Evolutionary conservation across 768 basidiomycete genomes (phyloP), one percentile per base, ranked within the genome.

Genomic region (Rubroboletus pulcherrimus): DNA sequence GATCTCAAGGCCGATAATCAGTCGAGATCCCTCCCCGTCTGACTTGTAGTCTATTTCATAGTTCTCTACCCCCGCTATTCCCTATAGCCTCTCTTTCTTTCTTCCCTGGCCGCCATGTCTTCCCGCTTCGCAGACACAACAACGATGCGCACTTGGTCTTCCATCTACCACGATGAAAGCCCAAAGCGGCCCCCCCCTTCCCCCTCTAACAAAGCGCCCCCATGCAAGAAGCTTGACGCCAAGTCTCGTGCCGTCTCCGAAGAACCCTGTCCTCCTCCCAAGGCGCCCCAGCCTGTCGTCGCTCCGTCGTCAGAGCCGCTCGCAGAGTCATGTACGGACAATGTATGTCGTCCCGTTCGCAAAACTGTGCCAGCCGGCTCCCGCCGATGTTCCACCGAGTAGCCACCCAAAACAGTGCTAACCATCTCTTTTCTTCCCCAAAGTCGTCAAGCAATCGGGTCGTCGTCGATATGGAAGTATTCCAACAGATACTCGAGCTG

Each of bases 401-500:
- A 35, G 8, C 29, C 41, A 26, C 29, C 8, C 9, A 50, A 48
- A 24, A 14, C 30, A 41, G 48, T 19, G 49, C 58, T 64, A 31
- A 71, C 43, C 42, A 21, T 30, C 35, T 29, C 29, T 34, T 34
- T 17, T 37, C 26, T 21, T 41, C 39, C 34, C 30, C 43, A 38
- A 51, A 66, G 61, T 56, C 52, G 15, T 42, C 48, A 4, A 47
- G 46, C 49, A 55, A 48, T 37, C 63, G 58, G n/a, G 70, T 69
- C 19, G 73, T 84, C 37, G 83, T 98, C 65, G 83, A 97, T 69
- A 82, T 85, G 83, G 85, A 87, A 0, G 87, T 81, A 17, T 93
- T 99, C 70, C 63, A 70, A 6, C 96, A 98, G 73, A 84, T 98
- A 60, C 80, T 94, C 59, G 95, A 98, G 50, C 82, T 98, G 64